Evolutionary conservation across 257 asterid genomes (phyloP), one percentile per base, ranked within the genome.

Genomic region (Solanum appendiculatum): DNA sequence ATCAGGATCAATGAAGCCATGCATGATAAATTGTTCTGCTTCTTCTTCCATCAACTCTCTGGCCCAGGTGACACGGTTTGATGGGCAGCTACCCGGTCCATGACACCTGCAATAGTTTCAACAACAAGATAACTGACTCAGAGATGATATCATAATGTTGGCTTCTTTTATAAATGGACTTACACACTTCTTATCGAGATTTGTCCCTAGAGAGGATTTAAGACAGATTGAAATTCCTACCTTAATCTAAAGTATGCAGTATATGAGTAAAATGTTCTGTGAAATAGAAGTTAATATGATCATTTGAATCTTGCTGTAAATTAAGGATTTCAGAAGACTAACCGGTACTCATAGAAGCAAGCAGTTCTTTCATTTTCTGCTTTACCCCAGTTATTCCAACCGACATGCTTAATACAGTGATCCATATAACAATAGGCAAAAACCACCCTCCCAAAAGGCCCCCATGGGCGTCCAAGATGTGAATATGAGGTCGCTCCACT

Each of bases 351-450:
- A 21, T 97, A 97, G 87, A 97, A 97, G 94, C 99, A 97, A 88
- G 99, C 98, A 16, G 90, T 94, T 91, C 98, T 93, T 92, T 97
- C 99, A 73, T 97, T 97, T 87, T 97, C 99, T 2, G 89, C 6
- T 90, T 96, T 97, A 64, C 98, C 96, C 99, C 99, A 97, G 88
- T 97, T 97, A 63, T 97, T 31, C 99, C 99, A 97, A 12, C 99
- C 99, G 40, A 18, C 91, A n/a, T 89, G 95, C 88, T 89, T 95
- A 86, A 97, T 87, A 84, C 99, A 97, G 75, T 86, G 93, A 88
- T 96, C 99, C 93, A 97, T 94, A 85, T 86, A 93, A 2, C 98
- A 92, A 92, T 95, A 88, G 0, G 97, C 99, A 27, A 87, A 97
- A 25, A 97, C 96, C 72, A 97, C 99, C 90, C 99, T 91, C 64